Conservation (phyloP, 2,329 filamentous ascomycete species). For the Arachnomyces sp. region DNA sequence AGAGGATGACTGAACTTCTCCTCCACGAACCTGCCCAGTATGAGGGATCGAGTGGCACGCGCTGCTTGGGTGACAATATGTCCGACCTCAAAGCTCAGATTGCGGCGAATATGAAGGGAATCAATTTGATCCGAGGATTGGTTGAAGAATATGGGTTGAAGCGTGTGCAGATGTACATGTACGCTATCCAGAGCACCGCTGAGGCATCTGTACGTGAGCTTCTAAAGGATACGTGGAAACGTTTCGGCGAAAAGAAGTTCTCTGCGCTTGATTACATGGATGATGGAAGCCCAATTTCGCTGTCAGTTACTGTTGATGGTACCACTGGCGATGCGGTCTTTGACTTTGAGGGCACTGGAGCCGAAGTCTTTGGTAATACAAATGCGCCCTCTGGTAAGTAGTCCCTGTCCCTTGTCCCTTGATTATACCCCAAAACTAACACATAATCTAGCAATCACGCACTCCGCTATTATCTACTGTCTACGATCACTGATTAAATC, state of each 20-base stretch:
- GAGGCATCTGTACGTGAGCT: conserved; percentile 66
- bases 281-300: conserved; percentile 67
- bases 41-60: conserved; percentile 67
- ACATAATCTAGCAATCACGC: conserved; percentile 56
- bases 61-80: conserved; percentile 73
- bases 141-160: conserved; percentile 71
- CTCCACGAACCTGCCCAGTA: conserved; percentile 65
- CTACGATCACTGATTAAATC: conserved; percentile 70
- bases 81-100: conserved; percentile 83
- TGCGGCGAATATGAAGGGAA: conserved; percentile 78
- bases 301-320: conserved; percentile 66
- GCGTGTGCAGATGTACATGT: conserved; percentile 77
- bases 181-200: conserved; percentile 71
- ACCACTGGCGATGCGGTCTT: conserved; percentile 68
- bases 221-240: conserved; percentile 60
- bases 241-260: conserved; percentile 62
- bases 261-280: conserved; percentile 78
- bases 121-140: conserved; percentile 63
- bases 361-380: conserved; percentile 70
- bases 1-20: conserved; percentile 62
- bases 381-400: conserved; percentile 57
- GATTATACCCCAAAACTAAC: too few relatives aligned
- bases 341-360: conserved; percentile 68
- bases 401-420: too few relatives aligned
- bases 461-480: conserved; percentile 79